These are phyloP conservation scores for Globisporangium barbulae DNA, from an alignment of 352 stramenopile species.

Conservation along the genomic window DNA sequence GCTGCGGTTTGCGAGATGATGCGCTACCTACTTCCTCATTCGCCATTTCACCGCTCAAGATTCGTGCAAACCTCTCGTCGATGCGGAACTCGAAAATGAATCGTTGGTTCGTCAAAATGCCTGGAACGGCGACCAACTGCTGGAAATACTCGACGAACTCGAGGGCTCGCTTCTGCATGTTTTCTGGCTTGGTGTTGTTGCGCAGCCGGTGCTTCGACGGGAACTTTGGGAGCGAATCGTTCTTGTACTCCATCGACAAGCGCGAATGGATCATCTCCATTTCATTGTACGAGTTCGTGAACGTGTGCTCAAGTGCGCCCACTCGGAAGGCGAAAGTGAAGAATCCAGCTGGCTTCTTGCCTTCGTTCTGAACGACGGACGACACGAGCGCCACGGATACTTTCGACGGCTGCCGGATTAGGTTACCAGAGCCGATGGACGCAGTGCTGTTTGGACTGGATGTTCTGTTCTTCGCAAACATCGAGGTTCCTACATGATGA, in stretches of 20 bases:
- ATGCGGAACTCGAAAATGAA: conserved; percentile 73
- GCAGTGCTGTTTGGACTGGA: conserved; percentile 10
- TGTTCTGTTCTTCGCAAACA: conserved; percentile 4
- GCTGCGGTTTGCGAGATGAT: conserved; percentile 9
- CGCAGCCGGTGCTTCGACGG: conserved; percentile 71
- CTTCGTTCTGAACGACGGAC: conserved; percentile 50
- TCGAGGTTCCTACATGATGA: neutral
- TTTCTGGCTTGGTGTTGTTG: conserved; percentile 81
- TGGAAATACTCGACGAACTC: conserved; percentile 78
- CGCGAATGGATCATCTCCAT: conserved; percentile 71
- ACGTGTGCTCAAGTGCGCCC: conserved; percentile 38
- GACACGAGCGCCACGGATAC: conserved; percentile 49
- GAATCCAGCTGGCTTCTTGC: conserved; percentile 59
- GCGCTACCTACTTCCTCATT: conserved; percentile 13
- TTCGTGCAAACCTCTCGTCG: conserved; percentile 36
- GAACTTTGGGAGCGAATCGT: conserved; percentile 58
- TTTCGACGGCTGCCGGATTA: conserved; percentile 5
- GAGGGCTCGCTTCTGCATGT: conserved; percentile 82
- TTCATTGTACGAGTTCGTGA: conserved; percentile 66
- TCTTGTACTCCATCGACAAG: conserved; percentile 28
- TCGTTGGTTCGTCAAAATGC: conserved; percentile 48
- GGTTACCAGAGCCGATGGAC: conserved; percentile 1
- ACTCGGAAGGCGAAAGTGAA: conserved; percentile 65
- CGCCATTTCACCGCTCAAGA: conserved; percentile 13
- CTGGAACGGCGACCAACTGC: conserved; percentile 45